Evolutionary conservation across 129 eudicot genomes (phyloP), one percentile per base, ranked within the genome.

Genomic region (Ambrosia trifida): DNA sequence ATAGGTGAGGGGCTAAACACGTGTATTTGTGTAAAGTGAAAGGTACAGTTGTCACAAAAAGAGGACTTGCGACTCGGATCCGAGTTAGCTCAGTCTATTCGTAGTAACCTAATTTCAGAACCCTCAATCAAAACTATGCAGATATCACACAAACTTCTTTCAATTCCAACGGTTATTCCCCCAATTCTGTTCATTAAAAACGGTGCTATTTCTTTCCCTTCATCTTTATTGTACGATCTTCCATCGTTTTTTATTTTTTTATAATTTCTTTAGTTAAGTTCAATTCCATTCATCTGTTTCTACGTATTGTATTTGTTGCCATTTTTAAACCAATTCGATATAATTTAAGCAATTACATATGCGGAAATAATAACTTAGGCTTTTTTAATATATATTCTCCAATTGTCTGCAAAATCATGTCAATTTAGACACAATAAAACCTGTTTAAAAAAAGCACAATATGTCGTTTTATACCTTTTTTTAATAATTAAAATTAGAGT

Each of bases 301-400:
- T 58, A 31, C 17, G 40, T 12, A 1, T 56, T 56, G n/a, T n/a
- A n/a, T n/a, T n/a, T 24, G 16, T 28, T 56, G n/a, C 63, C 63
- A 58, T 28, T 24, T 24, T 2, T 1, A 36, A 28, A 57, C 3
- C 64, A 11, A 30, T 30, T 1, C 30, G 40, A 30, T 0, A 2
- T 58, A 30, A 12, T 58, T 58, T 30, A 11, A 17, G 64, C 30
- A 57, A 24, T 57, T 57, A 10, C 2, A 3, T 28, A 57, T 5
- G 13, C 36, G n/a, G 3, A 20, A 57, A 24, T 0, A n/a, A 57
- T 57, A 20, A 3, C 0, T 58, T 36, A 36, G 2, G 19, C 12
- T 30, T 58, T 18, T 58, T 30, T 58, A 20, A 56, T 56, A n/a
- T 12, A 53, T 32, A 58, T 30, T 58, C 64, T 12, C 64, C 38